These are phyloP conservation scores for Xylariales sp. DNA, from an alignment of 2,329 filamentous ascomycete genomes.

Conservation along the genomic window DNA sequence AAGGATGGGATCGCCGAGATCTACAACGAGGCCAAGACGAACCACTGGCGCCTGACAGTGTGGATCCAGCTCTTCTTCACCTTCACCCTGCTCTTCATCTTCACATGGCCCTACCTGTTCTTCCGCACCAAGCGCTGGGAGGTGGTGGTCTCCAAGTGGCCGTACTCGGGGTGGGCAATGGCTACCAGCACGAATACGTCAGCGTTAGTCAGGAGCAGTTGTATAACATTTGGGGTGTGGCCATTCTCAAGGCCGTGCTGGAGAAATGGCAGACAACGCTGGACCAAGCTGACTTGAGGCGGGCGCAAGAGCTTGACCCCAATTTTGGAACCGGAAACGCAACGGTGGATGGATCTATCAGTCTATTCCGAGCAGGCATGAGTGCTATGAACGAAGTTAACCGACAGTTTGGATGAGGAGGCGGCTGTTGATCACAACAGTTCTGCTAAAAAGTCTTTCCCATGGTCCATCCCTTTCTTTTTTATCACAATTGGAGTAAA, in stretches of 20 bases:
- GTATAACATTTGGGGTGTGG: conserved; percentile 58
- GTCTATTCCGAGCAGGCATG: conserved; percentile 43
- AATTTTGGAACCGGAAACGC: conserved; percentile 33
- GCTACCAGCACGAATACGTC: conserved; percentile 43
- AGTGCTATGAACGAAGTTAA: conserved; percentile 49
- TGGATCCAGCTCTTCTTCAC: conserved; percentile 65
- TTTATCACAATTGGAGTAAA: too few relatives aligned
- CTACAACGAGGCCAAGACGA: conserved; percentile 59
- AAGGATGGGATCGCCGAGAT: conserved; percentile 54
- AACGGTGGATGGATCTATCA: conserved; percentile 29
- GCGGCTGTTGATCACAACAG: background rate
- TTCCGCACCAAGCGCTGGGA: conserved; percentile 64
- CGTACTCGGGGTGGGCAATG: conserved; percentile 36
- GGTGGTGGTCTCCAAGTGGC: conserved; percentile 59
- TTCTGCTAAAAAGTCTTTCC: too few relatives aligned
- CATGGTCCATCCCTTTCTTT: too few relatives aligned
- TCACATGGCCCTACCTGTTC: conserved; percentile 68
- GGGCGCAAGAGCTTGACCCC: conserved; percentile 33
- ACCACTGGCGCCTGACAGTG: conserved; percentile 57
- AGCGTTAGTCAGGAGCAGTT: conserved; percentile 54
- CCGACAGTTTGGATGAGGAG: conserved; percentile 50
- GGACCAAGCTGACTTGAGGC: conserved; percentile 50
- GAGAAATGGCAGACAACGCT: conserved; percentile 51
- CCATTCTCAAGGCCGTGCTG: conserved; percentile 56
- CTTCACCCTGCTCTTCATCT: conserved; percentile 62